Conservation (phyloP, 768 basidiomycete species). For the Podaxis sp. region DNA sequence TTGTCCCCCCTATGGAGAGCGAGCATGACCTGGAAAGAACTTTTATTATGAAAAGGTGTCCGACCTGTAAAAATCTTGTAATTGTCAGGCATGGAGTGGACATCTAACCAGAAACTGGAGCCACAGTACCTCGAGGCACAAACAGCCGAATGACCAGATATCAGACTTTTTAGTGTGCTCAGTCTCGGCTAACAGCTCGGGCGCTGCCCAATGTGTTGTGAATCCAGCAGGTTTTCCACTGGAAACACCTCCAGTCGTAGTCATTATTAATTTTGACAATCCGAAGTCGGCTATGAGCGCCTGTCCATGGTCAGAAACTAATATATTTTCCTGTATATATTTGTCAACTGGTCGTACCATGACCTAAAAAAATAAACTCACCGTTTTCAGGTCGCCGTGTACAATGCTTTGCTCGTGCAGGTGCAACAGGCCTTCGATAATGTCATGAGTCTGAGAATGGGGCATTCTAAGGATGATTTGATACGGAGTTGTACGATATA, state of each 20-base stretch:
- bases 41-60: background rate
- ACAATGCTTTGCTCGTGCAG: background rate
- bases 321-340: background rate
- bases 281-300: conserved; percentile 6
- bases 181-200: background rate
- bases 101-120: background rate
- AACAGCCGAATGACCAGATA: background rate
- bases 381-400: conserved; percentile 10
- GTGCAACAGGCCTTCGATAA: conserved; percentile 1
- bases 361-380: background rate
- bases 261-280: background rate
- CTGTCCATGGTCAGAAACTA: background rate
- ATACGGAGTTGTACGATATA: background rate
- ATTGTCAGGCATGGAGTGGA: background rate
- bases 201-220: conserved; percentile 6
- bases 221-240: background rate
- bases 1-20: background rate
- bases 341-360: background rate
- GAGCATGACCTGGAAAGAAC: background rate
- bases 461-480: background rate
- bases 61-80: background rate
- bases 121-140: background rate
- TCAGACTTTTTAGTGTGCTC: background rate
- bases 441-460: background rate
- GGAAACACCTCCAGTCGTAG: background rate